Conservation (phyloP, 495 filamentous ascomycete species). For the Aspergillus sclerotiicarbonarius region DNA sequence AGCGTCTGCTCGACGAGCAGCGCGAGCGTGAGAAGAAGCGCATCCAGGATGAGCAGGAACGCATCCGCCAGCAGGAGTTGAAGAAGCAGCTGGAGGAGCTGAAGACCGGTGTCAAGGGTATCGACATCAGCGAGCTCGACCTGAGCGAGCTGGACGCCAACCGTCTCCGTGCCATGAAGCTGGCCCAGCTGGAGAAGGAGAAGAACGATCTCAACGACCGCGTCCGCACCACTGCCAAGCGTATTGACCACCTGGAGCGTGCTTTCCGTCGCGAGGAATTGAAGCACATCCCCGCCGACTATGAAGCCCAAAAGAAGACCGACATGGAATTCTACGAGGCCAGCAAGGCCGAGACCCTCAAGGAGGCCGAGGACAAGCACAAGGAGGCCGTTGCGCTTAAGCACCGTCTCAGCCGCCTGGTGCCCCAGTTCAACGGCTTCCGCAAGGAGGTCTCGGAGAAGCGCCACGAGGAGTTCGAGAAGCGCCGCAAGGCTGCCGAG, state of each 20-base stretch:
- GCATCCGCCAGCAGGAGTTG: conserved; percentile 88
- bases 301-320: conserved; percentile 74
- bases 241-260: conserved; percentile 96
- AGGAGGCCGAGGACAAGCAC: conserved; percentile 81
- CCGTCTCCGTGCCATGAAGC: conserved; percentile 87
- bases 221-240: conserved; percentile 86
- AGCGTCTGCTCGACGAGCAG: conserved; percentile 85
- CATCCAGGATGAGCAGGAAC: conserved; percentile 83
- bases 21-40: conserved; percentile 86
- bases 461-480: conserved; percentile 93
- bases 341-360: conserved; percentile 69
- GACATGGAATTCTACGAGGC: conserved; percentile 80
- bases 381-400: conserved; percentile 88
- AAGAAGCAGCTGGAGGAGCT: conserved; percentile 95
- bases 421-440: conserved; percentile 79
- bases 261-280: conserved; percentile 92
- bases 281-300: conserved; percentile 87
- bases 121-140: conserved; percentile 76
- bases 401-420: conserved; percentile 79
- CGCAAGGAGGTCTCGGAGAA: conserved; percentile 73
- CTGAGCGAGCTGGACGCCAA: conserved; percentile 83
- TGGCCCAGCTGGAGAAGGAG: conserved; percentile 93
- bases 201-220: conserved; percentile 92
- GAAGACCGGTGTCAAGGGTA: conserved; percentile 77
- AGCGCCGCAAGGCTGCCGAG: conserved; percentile 82